Evolutionary conservation across 345 rosid genomes (phyloP).

Genomic region (Garcia nutans): DNA sequence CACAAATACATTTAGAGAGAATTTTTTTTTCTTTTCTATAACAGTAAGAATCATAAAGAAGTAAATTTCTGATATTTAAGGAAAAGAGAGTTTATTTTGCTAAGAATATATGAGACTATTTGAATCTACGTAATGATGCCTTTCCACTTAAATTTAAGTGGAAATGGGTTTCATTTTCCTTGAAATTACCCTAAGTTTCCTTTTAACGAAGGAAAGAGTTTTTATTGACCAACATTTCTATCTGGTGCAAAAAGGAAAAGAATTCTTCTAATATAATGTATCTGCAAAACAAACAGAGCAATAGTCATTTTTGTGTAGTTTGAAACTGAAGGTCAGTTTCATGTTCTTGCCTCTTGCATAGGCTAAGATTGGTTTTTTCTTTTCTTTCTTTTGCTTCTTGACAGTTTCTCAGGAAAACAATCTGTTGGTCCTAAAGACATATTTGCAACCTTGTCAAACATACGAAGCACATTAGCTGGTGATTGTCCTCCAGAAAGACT

Average conservation of each 20-base stretch:
- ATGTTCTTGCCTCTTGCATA: background rate
- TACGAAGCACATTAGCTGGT: constrained; percentile 73
- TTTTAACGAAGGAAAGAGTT: background rate
- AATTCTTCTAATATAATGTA: background rate
- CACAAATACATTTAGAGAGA: no score
- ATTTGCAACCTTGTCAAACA: constrained; percentile 49
- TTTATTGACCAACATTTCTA: background rate
- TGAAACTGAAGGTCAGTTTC: background rate
- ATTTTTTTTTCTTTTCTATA: no score
- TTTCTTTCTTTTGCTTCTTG: constrained; percentile 1
- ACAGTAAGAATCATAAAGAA: no score
- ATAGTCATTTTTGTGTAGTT: background rate
- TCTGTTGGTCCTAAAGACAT: constrained; percentile 59
- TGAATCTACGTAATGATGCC: no score
- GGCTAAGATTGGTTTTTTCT: background rate
- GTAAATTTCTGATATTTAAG: no score
- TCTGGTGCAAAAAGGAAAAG: background rate
- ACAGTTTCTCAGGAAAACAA: constrained; percentile 59
- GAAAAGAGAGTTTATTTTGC: no score
- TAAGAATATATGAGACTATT: no score
- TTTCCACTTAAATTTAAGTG: no score
- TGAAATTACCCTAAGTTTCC: background rate
- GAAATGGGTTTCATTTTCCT: background rate
- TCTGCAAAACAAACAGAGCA: background rate
- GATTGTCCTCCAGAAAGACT: constrained; percentile 83